phyloP scores from a whole-genome alignment of 1,139 yeast species.

The Nadsonia starkeyi-henricii region DNA sequence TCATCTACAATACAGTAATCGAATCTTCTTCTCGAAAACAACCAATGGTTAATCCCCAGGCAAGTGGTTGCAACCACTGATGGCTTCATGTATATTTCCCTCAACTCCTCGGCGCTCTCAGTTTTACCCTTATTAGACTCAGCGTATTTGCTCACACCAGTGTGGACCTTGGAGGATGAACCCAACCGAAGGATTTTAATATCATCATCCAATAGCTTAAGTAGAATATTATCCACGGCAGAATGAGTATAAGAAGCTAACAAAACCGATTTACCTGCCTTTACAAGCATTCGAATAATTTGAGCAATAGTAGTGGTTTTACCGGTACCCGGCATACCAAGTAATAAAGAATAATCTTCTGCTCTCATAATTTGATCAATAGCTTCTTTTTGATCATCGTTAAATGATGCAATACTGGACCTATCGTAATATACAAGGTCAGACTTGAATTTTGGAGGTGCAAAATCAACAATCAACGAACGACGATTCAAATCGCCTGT shows the following conservation, averaged over 20 bases:
- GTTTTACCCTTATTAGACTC: conserved; percentile 30
- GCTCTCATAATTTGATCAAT: conserved; percentile 49
- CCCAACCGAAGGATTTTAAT: conserved; percentile 33
- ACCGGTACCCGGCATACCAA: conserved; percentile 99
- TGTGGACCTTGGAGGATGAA: conserved; percentile 41
- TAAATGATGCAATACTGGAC: conserved; percentile 24
- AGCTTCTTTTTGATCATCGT: conserved; percentile 59
- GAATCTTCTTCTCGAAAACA: conserved; percentile 46
- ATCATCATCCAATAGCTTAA: conserved; percentile 35
- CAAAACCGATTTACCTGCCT: conserved; percentile 50
- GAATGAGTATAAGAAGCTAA: conserved; percentile 86
- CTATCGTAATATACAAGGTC: background rate
- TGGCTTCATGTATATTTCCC: conserved; percentile 43
- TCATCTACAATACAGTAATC: conserved; percentile 94
- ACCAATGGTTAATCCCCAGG: conserved; percentile 47
- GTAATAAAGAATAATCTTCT: conserved; percentile 60
- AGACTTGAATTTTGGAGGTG: conserved; percentile 30
- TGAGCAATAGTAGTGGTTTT: conserved; percentile 86
- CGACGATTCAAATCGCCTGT: conserved; percentile 41
- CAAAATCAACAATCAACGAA: conserved; percentile 46
- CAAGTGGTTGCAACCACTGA: conserved; percentile 84
- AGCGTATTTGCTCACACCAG: conserved; percentile 33
- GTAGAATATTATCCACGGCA: conserved; percentile 83
- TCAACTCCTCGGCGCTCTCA: conserved; percentile 18
- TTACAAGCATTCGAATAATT: conserved; percentile 46